phyloP scores from a whole-genome alignment of 169 alveolate genomes.

The Cryptosporidium viatorum region DNA sequence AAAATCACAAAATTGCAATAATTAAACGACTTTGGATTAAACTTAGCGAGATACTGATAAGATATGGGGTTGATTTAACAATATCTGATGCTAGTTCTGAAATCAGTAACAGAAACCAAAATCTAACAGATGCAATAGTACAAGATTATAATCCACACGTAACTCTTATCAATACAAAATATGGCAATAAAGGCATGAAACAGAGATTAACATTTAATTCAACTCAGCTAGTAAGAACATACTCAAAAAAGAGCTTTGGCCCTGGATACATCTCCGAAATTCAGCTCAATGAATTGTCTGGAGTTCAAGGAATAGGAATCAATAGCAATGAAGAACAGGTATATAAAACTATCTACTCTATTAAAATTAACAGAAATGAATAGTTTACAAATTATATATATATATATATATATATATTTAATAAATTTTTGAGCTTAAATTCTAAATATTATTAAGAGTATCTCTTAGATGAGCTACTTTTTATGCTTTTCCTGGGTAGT shows the following conservation, averaged over 20 bases:
- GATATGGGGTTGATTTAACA: conserved; percentile 3
- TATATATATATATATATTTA: background rate
- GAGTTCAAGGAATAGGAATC: background rate
- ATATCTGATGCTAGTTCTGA: background rate
- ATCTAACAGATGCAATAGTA: background rate
- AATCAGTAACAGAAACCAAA: background rate
- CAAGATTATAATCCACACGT: conserved; percentile 54
- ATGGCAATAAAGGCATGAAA: conserved; percentile 10
- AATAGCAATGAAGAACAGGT: background rate
- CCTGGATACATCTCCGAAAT: conserved; percentile 48
- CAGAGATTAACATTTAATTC: conserved; percentile 18
- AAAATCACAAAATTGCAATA: conserved; percentile 9
- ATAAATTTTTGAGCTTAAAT: background rate
- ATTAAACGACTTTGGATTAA: conserved; percentile 50
- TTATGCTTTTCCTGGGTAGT: conserved; percentile 5
- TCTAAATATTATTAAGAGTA: background rate
- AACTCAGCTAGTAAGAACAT: conserved; percentile 2
- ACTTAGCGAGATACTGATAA: conserved; percentile 14
- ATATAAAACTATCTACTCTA: conserved; percentile 5
- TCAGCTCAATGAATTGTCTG: conserved; percentile 46
- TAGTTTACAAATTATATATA: background rate
- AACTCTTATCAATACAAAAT: conserved; percentile 63
- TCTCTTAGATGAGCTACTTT: conserved; percentile 5
- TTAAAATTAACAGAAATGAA: background rate
- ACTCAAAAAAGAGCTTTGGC: conserved; percentile 44